These are phyloP conservation scores for Populus tremula DNA, from an alignment of 345 rosid species.

Conservation along the genomic window DNA sequence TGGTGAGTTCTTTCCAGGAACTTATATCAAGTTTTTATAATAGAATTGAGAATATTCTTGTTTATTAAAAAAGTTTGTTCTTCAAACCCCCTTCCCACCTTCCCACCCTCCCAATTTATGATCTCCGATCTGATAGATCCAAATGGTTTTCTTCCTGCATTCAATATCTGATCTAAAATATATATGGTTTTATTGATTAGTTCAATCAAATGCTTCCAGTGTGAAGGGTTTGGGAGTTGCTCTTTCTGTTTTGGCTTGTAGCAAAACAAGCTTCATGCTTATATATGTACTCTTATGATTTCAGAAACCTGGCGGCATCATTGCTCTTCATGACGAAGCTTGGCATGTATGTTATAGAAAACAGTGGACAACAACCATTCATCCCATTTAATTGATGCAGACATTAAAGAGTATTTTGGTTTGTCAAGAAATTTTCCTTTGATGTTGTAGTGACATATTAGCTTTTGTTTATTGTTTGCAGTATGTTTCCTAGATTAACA, in stretches of 20 bases:
- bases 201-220: not conserved
- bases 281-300: constrained; percentile 25
- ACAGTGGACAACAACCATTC: not conserved
- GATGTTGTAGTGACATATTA: constrained; percentile 10
- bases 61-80: not conserved
- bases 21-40: not conserved
- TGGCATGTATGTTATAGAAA: constrained; percentile 55
- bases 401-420: not conserved
- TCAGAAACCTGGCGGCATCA: constrained; percentile 99
- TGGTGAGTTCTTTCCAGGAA: constrained; percentile 8
- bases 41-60: not conserved
- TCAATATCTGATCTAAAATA: not conserved
- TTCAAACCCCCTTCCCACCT: not conserved
- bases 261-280: not conserved
- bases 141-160: not conserved
- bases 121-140: not conserved
- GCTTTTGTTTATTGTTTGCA: constrained; percentile 34
- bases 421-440: not conserved
- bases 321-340: constrained; percentile 98
- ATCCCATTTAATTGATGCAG: constrained; percentile 4
- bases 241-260: not conserved
- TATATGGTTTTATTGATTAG: not conserved
- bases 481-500: constrained; percentile 99
- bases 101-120: not conserved
- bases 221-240: not conserved